Conservation (phyloP, 139 green algal species). For the Closterium sp. region DNA sequence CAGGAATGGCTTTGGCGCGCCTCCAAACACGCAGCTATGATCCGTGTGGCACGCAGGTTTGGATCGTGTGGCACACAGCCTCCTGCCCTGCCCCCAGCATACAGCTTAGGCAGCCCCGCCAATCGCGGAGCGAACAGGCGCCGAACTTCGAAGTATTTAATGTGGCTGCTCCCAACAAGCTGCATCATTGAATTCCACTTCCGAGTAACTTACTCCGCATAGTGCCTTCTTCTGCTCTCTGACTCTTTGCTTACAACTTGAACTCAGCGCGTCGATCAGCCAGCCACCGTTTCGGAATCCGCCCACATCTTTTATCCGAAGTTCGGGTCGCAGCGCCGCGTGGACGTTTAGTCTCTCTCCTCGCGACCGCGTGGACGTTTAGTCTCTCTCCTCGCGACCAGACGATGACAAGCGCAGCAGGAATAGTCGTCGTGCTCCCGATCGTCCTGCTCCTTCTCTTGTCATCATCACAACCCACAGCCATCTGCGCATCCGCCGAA, state of each 20-base stretch:
- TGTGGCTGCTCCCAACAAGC: background rate
- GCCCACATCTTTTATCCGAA: too few species aligned
- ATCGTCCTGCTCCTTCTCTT: background rate
- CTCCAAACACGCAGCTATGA: background rate
- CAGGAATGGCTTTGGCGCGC: background rate
- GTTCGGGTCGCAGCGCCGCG: too few species aligned
- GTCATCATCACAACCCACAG: background rate
- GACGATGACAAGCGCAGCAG: background rate
- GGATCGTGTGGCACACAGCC: too few species aligned
- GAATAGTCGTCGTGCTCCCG: background rate
- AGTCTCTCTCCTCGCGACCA: background rate
- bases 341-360: background rate
- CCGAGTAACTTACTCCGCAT: background rate
- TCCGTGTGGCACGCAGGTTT: background rate
- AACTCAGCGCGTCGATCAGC: too few species aligned
- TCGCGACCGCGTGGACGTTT: too few species aligned
- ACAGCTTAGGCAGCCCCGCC: background rate
- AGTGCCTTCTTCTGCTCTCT: too few species aligned
- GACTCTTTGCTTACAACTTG: too few species aligned
- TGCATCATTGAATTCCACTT: background rate
- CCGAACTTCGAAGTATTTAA: background rate
- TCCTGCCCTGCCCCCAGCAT: too few species aligned
- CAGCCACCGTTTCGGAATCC: too few species aligned
- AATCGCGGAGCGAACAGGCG: too few species aligned
- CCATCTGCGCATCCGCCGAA: background rate